A percentile compares a stretch with the other conserved stretches of the same genome.
phyloP scores from a whole-genome alignment of 306 rosid species.

The Sphenostylis stenocarpa region DNA sequence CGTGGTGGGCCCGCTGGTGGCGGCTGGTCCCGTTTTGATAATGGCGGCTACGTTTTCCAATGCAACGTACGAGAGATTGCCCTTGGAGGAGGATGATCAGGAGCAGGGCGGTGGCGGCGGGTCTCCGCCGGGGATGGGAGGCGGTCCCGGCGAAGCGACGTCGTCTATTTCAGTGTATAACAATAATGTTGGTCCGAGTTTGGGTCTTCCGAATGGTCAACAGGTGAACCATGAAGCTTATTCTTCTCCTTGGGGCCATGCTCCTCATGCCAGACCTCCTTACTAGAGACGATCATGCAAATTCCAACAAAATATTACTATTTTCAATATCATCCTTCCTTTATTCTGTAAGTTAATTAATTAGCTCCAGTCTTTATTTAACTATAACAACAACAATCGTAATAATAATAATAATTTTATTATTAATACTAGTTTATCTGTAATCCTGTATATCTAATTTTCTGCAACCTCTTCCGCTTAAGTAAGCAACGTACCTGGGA shows the following conservation, averaged over 20 bases:
- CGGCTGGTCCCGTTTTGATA: conserved; percentile 76
- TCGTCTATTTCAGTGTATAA: conserved; percentile 42
- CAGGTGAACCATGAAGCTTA: conserved; percentile 74
- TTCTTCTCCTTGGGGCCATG: conserved; percentile 66
- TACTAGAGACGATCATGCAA: conserved; percentile 17
- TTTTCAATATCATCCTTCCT: background rate
- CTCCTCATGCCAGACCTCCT: conserved; percentile 58
- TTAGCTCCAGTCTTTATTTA: background rate
- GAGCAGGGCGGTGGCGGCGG: conserved; percentile 39
- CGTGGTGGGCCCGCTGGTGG: conserved; percentile 72
- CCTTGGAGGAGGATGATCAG: conserved; percentile 68
- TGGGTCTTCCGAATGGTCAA: conserved; percentile 50
- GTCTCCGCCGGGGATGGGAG: conserved; percentile 38
- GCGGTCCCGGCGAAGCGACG: conserved; percentile 38
- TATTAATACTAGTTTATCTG: background rate
- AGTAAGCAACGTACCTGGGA: conserved; percentile 1
- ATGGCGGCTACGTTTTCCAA: conserved; percentile 80
- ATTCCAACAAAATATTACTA: background rate
- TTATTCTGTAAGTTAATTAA: background rate
- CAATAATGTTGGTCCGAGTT: conserved; percentile 34
- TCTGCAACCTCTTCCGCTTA: background rate
- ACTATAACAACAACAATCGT: too few species aligned
- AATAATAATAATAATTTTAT: background rate
- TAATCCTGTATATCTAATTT: background rate
- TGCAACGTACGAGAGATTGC: conserved; percentile 77